A percentile compares a stretch with the other conserved stretches of the same genome.
Evolutionary conservation across 768 basidiomycete species (phyloP).

Genomic region (Tulasnella calospora): DNA sequence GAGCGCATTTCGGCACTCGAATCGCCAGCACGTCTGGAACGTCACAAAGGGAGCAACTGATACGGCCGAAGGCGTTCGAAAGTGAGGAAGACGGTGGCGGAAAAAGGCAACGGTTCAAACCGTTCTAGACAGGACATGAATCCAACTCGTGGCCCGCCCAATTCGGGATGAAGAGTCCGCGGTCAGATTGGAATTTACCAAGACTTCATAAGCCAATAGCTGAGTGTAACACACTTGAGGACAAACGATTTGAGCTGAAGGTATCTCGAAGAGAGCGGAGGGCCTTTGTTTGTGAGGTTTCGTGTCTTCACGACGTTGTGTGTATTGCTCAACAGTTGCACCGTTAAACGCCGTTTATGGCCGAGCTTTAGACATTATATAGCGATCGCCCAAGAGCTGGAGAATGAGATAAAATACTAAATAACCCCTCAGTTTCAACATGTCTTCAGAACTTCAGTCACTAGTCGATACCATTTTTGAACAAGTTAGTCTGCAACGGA

Average conservation of each 20-base stretch:
- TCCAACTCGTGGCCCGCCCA: background rate
- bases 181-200: background rate
- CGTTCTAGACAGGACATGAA: background rate
- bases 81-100: background rate
- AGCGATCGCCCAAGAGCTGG: background rate
- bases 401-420: background rate
- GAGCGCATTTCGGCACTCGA: background rate
- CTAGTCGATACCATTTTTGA: conserved; percentile 6
- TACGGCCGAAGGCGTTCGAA: background rate
- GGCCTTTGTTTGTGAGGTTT: background rate
- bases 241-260: background rate
- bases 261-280: background rate
- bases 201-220: background rate
- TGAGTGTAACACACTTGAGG: background rate
- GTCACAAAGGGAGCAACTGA: background rate
- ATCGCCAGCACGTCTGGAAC: background rate
- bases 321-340: background rate
- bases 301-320: background rate
- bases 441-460: conserved; percentile 9
- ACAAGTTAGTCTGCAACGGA: background rate
- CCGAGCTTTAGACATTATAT: background rate
- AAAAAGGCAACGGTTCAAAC: background rate
- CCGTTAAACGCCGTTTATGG: background rate
- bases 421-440: background rate
- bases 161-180: background rate